These are phyloP conservation scores for Fusarium liriodendri DNA, from an alignment of 2,329 filamentous ascomycete species.

Conservation along the genomic window DNA sequence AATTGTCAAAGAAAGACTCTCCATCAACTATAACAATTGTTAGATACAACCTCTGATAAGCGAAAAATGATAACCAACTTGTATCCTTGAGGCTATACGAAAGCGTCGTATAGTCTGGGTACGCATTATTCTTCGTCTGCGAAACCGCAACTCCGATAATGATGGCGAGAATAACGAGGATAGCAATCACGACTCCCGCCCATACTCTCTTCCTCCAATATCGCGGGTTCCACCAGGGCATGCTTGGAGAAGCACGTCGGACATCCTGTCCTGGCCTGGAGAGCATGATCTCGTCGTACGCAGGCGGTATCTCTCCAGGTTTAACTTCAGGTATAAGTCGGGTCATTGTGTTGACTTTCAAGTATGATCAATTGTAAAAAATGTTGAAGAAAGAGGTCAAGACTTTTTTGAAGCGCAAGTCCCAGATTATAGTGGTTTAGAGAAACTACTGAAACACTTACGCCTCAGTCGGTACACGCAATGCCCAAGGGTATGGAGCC, in stretches of 20 bases:
- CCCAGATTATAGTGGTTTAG: neutral
- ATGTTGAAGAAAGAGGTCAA: neutral
- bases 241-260: constrained; percentile 39
- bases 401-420: no score
- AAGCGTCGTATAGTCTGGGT: constrained; percentile 61
- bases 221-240: constrained; percentile 59
- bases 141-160: constrained; percentile 60
- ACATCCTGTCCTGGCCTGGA: constrained; percentile 29
- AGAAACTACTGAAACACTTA: neutral
- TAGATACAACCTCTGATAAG: neutral
- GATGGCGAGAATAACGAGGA: constrained; percentile 60
- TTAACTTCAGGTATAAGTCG: constrained; percentile 23
- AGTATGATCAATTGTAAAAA: neutral
- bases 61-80: constrained; percentile 52
- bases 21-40: constrained; percentile 55
- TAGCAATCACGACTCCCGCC: constrained; percentile 52
- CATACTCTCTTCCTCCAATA: constrained; percentile 66
- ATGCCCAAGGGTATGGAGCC: constrained; percentile 1
- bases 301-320: constrained; percentile 39
- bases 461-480: constrained; percentile 7
- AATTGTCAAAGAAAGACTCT: constrained; percentile 64
- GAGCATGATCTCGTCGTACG: constrained; percentile 46
- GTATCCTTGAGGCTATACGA: constrained; percentile 61
- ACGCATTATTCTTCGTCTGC: constrained; percentile 53
- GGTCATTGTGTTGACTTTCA: constrained; percentile 18